These are phyloP conservation scores for Tetracladium marchalianum DNA, from an alignment of 495 filamentous ascomycete genomes.

Conservation along the genomic window DNA sequence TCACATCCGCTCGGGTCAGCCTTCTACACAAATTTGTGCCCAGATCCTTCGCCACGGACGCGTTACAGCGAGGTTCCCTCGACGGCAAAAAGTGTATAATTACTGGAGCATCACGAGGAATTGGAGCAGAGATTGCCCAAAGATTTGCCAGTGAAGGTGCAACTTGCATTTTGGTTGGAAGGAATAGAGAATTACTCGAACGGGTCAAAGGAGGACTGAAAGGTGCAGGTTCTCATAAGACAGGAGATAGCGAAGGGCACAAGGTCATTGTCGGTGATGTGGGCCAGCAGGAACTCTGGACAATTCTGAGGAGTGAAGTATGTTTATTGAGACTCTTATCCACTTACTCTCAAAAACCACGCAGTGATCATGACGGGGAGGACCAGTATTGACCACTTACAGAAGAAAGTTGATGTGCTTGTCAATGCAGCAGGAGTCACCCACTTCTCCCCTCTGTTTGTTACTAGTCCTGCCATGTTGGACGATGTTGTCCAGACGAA, in stretches of 20 bases:
- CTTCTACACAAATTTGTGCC: no score
- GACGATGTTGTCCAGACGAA: slow-evolving; percentile 53
- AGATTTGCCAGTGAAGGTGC: slow-evolving; percentile 56
- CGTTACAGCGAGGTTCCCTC: not conserved
- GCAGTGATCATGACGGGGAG: no score
- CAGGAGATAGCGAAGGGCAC: slow-evolving; percentile 13
- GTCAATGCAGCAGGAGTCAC: slow-evolving; percentile 70
- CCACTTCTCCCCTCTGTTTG: slow-evolving; percentile 46
- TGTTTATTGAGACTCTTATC: not conserved
- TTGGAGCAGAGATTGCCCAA: slow-evolving; percentile 57
- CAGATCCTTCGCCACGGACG: no score
- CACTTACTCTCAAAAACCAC: no score
- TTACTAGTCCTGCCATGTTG: slow-evolving; percentile 28
- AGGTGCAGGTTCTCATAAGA: not conserved
- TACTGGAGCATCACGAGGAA: slow-evolving; percentile 54
- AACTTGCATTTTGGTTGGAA: slow-evolving; percentile 43
- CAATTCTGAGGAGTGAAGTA: slow-evolving; percentile 22
- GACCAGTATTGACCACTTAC: slow-evolving; percentile 1
- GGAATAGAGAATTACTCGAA: slow-evolving; percentile 31
- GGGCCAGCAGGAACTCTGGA: slow-evolving; percentile 33
- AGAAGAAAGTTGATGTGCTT: slow-evolving; percentile 42
- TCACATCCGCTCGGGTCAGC: no score
- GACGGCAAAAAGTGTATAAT: slow-evolving; percentile 41
- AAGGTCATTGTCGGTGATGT: slow-evolving; percentile 37
- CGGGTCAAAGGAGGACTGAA: slow-evolving; percentile 24